Conservation (phyloP, 2,329 filamentous ascomycete genomes). For the Alternaria ventricosa region DNA sequence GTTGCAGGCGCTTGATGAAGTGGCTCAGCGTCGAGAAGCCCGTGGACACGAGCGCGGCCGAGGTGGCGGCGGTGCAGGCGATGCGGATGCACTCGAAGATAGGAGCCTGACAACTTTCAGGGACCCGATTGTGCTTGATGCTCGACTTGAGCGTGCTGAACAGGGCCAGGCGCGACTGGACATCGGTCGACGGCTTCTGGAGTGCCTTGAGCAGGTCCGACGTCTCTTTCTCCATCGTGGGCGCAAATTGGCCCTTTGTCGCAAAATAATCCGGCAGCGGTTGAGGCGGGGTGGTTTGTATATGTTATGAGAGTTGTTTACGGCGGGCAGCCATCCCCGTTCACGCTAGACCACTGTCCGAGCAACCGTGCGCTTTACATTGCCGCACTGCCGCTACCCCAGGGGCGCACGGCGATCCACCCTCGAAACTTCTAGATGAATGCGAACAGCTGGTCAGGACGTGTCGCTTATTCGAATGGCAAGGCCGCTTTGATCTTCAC, state of each 20-base stretch:
- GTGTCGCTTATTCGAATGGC: neutral
- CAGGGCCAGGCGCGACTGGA: conserved; percentile 51
- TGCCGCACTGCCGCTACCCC: conserved; percentile 9
- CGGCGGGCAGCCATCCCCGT: conserved; percentile 6
- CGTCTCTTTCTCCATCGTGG: conserved; percentile 62
- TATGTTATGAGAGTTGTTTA: conserved; percentile 17
- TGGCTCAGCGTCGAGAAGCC: conserved; percentile 89
- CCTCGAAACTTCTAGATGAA: conserved; percentile 6
- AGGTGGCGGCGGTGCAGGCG: conserved; percentile 78
- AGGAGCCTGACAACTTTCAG: conserved; percentile 71
- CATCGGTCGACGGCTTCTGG: conserved; percentile 68
- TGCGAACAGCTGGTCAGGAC: neutral
- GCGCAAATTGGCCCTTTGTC: conserved; percentile 41
- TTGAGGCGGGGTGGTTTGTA: conserved; percentile 25
- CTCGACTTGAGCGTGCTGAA: conserved; percentile 80
- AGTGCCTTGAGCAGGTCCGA: conserved; percentile 59
- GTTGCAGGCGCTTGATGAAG: conserved; percentile 81
- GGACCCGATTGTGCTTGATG: conserved; percentile 92
- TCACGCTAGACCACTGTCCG: conserved; percentile 14
- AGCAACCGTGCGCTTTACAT: conserved; percentile 19
- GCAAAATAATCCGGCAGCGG: conserved; percentile 18
- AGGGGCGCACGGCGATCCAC: conserved; percentile 9
- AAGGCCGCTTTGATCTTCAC: neutral
- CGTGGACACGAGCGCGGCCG: conserved; percentile 73
- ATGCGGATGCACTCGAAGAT: conserved; percentile 84